These are phyloP conservation scores for Dipodascus albidus DNA, from an alignment of 805 yeast genomes.

Conservation along the genomic window DNA sequence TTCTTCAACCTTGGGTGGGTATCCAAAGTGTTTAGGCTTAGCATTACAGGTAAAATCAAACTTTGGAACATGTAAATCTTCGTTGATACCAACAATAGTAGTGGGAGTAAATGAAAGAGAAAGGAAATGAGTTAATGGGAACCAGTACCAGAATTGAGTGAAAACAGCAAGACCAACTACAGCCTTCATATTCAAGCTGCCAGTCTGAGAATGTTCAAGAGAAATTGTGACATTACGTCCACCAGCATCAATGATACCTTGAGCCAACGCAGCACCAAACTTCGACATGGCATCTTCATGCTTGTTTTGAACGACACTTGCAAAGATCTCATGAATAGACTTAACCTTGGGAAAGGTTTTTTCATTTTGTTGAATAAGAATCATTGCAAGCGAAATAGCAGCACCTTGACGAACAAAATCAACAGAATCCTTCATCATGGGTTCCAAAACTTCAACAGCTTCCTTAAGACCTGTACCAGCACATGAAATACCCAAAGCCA, in stretches of 20 bases:
- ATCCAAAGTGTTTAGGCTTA: slow-evolving; percentile 67
- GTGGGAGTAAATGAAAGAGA: slow-evolving; percentile 90
- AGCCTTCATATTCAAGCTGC: slow-evolving; percentile 80
- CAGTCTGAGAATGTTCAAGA: slow-evolving; percentile 78
- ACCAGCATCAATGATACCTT: slow-evolving; percentile 97
- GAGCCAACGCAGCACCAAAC: slow-evolving; percentile 94
- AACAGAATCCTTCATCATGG: slow-evolving; percentile 84
- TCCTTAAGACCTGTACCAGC: slow-evolving; percentile 86
- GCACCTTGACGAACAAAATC: slow-evolving; percentile 99
- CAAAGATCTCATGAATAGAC: slow-evolving; percentile 60
- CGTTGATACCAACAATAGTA: slow-evolving; percentile 73
- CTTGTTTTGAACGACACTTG: slow-evolving; percentile 69
- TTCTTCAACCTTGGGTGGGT: slow-evolving; percentile 81
- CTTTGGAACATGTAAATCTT: slow-evolving; percentile 77
- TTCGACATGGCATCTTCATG: slow-evolving; percentile 95
- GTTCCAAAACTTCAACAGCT: slow-evolving; percentile 87
- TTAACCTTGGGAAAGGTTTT: slow-evolving; percentile 70
- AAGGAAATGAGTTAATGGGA: slow-evolving; percentile 88
- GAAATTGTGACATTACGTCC: slow-evolving; percentile 95
- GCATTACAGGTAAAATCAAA: slow-evolving; percentile 73
- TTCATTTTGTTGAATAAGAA: slow-evolving; percentile 79
- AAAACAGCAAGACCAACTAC: slow-evolving; percentile 87
- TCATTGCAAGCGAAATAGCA: slow-evolving; percentile 81
- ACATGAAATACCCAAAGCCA: slow-evolving; percentile 94
- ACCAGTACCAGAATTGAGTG: slow-evolving; percentile 97